Base-by-base conservation (phyloP, 352 stramenopile genomes). In the Globisporangium yorkense region DNA sequence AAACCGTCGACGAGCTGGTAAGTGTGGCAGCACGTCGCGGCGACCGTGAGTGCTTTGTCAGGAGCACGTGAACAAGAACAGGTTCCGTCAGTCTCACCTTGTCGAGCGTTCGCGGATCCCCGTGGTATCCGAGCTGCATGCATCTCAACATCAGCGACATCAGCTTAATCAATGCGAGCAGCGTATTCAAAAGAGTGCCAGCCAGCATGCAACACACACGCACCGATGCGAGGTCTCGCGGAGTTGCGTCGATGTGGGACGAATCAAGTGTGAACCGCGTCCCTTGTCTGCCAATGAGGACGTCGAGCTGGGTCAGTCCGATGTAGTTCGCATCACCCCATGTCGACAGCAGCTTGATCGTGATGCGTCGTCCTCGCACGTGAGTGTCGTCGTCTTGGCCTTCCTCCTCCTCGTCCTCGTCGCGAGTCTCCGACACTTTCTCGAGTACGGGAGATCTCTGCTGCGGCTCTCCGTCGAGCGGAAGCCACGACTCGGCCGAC, bases 291-390 rank as follows among this genome's bases (percentile, higher is more conserved):
- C 80, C 78, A 2, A 88, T 68, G 1, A 90, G 63, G 0, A 94
- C 79, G 31, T 85, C 70, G 3, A 96, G 43, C 57, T 93, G 74
- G 1, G 82, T 94, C 21, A 96, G 62, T 0, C 87, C 87, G n/a
- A 96, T 76, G 57, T 96, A 96, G 58, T 92, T 85, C 4, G 51
- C 53, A 56, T 96, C 87, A 1, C 86, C 87, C 82, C 86, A 95
- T 2, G 87, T 90, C 43, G 53, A 77, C 10, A 80, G 57, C 21
- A 94, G 50, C 9, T 75, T 66, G 31, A 96, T 62, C 16, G 65
- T 70, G 9, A 96, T 59, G 5, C 63, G 54, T 7, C 82, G 76
- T 5, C 82, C 87, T 39, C 70, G 65, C 56, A 20, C 43, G 41
- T 41, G 56, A 45, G 5, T 56, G 5, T 37, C 61, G 5, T 68